Evolutionary conservation across 2,329 filamentous ascomycete genomes (phyloP), one percentile per base, ranked within the genome.

Genomic region (Westerdykella ornata): DNA sequence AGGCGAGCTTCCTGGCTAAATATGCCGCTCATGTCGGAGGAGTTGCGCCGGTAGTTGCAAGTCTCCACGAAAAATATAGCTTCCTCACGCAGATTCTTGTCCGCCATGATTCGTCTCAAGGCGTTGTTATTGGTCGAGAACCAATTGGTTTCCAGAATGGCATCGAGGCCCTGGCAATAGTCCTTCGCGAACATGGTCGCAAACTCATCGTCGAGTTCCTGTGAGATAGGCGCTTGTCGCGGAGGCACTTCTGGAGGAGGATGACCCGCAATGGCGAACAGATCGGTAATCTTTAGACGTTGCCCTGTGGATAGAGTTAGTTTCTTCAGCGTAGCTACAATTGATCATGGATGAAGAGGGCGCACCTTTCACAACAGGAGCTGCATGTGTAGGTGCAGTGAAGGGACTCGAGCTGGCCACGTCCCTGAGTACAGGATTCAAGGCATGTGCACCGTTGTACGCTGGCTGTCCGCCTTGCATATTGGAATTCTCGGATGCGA

Each of bases 141-240:
- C 89, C 89, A 97, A 19, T 74, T 76, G 5, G 87, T 85, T 63
- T 96, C 89, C n/a, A 66, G 49, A 44, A 65, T 58, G 16, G 54
- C 43, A 42, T 65, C 59, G 5, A 66, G 53, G 6, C 62, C 62
- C 18, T 48, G 38, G 41, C 51, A 55, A 41, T 66, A 66, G 40
- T 66, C 62, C 29, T 64, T 66, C 18, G 53, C 43, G 31, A 60
- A 65, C 15, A 66, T 63, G 22, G 47, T 47, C 4, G 50, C 46
- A 35, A 66, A 61, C 35, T 65, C 59, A 17, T 60, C 54, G 39
- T 65, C 57, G 11, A 61, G 46, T 16, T 59, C 59, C 14, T 49
- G 49, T 1, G 59, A 49, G 15, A 63, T 53, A 0, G 59, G 56
- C 9, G 46, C 42, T 9, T 44, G 46, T 13, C 61, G 55, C 15